Conservation (phyloP, 495 filamentous ascomycete genomes). For the Pyrenula aspistea region DNA sequence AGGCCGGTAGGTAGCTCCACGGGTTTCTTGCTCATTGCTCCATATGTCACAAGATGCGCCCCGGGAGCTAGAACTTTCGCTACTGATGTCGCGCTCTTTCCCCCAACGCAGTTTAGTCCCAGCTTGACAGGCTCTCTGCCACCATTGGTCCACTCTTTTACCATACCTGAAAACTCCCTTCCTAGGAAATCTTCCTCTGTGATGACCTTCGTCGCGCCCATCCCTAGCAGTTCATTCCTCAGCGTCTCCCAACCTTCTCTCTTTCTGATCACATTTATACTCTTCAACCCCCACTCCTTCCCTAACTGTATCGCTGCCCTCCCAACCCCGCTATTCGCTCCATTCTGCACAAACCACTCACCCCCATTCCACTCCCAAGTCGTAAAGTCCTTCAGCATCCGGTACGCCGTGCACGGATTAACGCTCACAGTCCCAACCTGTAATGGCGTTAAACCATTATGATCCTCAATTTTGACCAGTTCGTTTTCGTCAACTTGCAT, state of each 20-base stretch:
- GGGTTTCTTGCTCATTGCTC: slow-evolving; percentile 83
- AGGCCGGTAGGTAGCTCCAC: slow-evolving; percentile 63
- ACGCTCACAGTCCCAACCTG: slow-evolving; percentile 80
- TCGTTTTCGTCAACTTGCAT: slow-evolving; percentile 53
- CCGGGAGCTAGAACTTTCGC: slow-evolving; percentile 52
- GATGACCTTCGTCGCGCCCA: slow-evolving; percentile 73
- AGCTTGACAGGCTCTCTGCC: slow-evolving; percentile 57
- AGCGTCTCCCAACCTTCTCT: slow-evolving; percentile 55
- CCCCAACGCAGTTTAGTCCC: slow-evolving; percentile 92
- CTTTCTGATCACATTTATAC: slow-evolving; percentile 73
- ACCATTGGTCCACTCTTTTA: slow-evolving; percentile 58
- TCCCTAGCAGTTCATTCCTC: slow-evolving; percentile 51
- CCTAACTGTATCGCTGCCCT: slow-evolving; percentile 79
- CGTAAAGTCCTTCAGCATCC: slow-evolving; percentile 81
- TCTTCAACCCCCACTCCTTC: slow-evolving; percentile 70
- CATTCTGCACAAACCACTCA: slow-evolving; percentile 92
- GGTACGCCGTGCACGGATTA: slow-evolving; percentile 86
- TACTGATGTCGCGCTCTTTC: slow-evolving; percentile 61
- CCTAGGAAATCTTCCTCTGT: slow-evolving; percentile 66
- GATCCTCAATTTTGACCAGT: slow-evolving; percentile 55
- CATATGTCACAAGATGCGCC: slow-evolving; percentile 81
- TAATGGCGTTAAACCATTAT: slow-evolving; percentile 50
- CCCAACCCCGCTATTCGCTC: slow-evolving; percentile 87
- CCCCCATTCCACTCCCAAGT: slow-evolving; percentile 36
- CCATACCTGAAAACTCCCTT: slow-evolving; percentile 45